phyloP scores from a whole-genome alignment of 129 eudicot species.

The Centaurea solstitialis region DNA sequence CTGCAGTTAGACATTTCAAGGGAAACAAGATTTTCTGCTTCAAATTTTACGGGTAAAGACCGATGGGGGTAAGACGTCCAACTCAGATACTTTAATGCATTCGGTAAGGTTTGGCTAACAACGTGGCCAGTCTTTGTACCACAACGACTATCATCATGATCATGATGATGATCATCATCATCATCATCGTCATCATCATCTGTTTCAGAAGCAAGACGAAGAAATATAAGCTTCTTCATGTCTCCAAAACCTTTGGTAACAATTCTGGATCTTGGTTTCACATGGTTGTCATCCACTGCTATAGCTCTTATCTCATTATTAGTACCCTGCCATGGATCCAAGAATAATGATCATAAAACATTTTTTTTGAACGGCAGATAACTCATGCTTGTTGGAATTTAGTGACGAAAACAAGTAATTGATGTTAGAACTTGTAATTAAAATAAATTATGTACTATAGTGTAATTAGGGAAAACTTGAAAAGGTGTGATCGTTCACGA shows the following conservation, averaged over 20 bases:
- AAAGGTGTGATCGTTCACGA: too few species aligned
- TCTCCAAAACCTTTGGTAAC: constrained; percentile 4
- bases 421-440: too few species aligned
- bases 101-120: neutral
- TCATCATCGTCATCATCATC: too few species aligned
- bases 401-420: too few species aligned
- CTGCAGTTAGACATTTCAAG: constrained; percentile 12
- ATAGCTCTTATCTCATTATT: neutral
- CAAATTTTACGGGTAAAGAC: constrained; percentile 7
- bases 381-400: too few species aligned
- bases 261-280: neutral
- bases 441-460: too few species aligned
- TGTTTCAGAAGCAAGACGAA: neutral
- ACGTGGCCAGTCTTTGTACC: too few species aligned
- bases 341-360: constrained; percentile 3
- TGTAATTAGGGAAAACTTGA: too few species aligned
- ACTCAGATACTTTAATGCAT: constrained; percentile 5
- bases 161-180: too few species aligned
- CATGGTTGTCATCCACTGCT: neutral
- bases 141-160: too few species aligned
- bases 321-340: constrained; percentile 5
- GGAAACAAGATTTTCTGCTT: constrained; percentile 6
- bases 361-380: too few species aligned
- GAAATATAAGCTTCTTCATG: neutral
- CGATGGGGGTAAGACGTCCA: neutral